phyloP scores from a whole-genome alignment of 176 grass and related monocot genomes.

The Tillandsia leiboldiana region DNA sequence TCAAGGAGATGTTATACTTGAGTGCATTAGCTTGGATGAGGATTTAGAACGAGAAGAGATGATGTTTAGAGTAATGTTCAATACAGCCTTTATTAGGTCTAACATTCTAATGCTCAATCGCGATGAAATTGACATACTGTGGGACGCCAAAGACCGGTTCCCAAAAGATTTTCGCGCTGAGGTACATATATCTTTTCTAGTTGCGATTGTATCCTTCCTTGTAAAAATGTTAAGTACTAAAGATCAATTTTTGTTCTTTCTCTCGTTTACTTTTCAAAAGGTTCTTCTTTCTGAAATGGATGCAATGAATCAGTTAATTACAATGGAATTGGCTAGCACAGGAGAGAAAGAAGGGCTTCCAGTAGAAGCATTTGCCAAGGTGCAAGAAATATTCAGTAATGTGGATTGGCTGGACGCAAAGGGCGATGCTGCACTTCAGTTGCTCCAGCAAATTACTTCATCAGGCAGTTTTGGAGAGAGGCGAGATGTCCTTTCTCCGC shows the following conservation, averaged over 20 bases:
- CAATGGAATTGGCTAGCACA: constrained; percentile 41
- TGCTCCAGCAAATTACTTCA: constrained; percentile 61
- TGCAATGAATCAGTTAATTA: constrained; percentile 36
- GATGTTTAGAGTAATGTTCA: constrained; percentile 99
- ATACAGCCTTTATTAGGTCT: constrained; percentile 90
- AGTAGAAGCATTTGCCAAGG: constrained; percentile 85
- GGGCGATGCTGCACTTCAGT: constrained; percentile 43
- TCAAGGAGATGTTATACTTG: constrained; percentile 94
- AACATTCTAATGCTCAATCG: constrained; percentile 97
- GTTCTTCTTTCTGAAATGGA: constrained; percentile 94
- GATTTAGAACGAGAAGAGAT: constrained; percentile 67
- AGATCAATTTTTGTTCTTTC: constrained; percentile 12
- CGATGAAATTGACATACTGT: constrained; percentile 84
- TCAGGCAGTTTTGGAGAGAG: constrained; percentile 51
- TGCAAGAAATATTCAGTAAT: constrained; percentile 89
- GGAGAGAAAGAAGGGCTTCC: constrained; percentile 90
- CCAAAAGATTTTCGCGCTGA: constrained; percentile 82
- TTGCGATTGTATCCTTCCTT: constrained; percentile 1
- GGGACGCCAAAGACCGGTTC: constrained; percentile 92
- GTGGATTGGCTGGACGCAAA: constrained; percentile 84
- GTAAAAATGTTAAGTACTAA: not conserved
- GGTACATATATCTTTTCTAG: constrained; percentile 31
- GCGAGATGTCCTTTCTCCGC: constrained; percentile 26
- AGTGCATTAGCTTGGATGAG: constrained; percentile 85
- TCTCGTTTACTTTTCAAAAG: constrained; percentile 32